Conservation (phyloP, 108 stramenopile genomes). For the Epithemia pelagica region DNA sequence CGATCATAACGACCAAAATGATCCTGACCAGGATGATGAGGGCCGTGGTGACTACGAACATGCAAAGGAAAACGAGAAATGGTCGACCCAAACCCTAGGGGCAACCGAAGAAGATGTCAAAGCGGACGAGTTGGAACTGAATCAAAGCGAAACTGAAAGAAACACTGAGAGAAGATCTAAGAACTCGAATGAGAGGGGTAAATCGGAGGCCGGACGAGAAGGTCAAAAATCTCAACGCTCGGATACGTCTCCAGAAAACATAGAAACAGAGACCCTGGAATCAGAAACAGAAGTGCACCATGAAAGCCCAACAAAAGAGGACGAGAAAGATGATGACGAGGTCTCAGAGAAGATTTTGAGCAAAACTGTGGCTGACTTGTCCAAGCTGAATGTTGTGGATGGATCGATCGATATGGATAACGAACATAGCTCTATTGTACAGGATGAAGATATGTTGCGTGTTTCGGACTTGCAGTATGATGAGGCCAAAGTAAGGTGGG, state of each 20-base stretch:
- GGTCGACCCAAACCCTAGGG: conserved; percentile 75
- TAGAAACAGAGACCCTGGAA: conserved; percentile 20
- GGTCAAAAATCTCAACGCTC: conserved; percentile 15
- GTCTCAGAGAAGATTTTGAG: conserved; percentile 4
- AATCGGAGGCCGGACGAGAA: conserved; percentile 21
- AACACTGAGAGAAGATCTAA: conserved; percentile 14
- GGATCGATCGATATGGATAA: conserved; percentile 5
- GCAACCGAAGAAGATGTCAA: conserved; percentile 21
- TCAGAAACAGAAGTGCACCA: conserved; percentile 11
- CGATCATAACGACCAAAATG: conserved; percentile 14
- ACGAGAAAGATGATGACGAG: conserved; percentile 3
- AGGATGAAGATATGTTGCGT: conserved; percentile 39
- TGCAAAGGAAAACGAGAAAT: conserved; percentile 39
- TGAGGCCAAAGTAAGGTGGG: conserved; percentile 52
- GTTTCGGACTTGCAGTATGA: not conserved
- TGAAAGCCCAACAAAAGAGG: conserved; percentile 10
- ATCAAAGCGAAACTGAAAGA: conserved; percentile 39
- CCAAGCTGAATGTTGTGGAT: conserved; percentile 26
- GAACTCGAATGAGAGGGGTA: conserved; percentile 13
- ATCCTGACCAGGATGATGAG: conserved; percentile 10
- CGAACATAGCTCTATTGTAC: conserved; percentile 8
- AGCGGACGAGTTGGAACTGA: conserved; percentile 34
- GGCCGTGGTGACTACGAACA: conserved; percentile 73
- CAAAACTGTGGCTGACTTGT: conserved; percentile 37
- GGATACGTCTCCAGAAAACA: conserved; percentile 1